Evolutionary conservation across 768 basidiomycete genomes (phyloP), one percentile per base, ranked within the genome.

Genomic region (Termitomyces titanicus): DNA sequence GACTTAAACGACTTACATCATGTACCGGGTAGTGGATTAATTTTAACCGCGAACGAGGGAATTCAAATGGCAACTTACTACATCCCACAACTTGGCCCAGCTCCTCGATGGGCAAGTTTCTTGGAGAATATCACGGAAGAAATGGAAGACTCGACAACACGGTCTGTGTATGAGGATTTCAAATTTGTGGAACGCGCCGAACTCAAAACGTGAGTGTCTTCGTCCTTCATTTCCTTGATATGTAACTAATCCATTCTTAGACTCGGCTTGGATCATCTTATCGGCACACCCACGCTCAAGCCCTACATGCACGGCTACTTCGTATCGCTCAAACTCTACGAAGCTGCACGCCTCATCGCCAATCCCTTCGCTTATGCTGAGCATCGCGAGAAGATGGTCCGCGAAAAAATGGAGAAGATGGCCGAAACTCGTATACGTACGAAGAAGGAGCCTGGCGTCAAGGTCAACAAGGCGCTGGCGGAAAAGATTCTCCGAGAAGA

Each of bases 251-350:
- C n/a, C 17, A 27, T 58, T 47, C 33, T 53, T 64, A 96, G 94
- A 34, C 85, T 99, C 58, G 92, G 94, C n/a, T 72, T 99, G 68
- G 90, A 94, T 61, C 93, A 96, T 68, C 91, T 99, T 63, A 75
- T 97, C 60, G 97, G 97, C 48, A 96, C 95, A 5, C 86, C 94
- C 20, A 85, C 90, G 17, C 90, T 98, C 78, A 96, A 96, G 71
- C 97, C 97, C 4, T 99, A 98, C 73, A 98, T 99, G 96, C 97
- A 99, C 71, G 97, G 97, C 40, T 98, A 95, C 83, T 98, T 99
- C 76, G 72, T 98, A 59, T 92, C 94, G 5, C 85, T 98, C 72
- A 92, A 94, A 64, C 83, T 98, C 5, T 98, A 98, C 75, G 92
- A 95, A 63, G 89, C 95, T 48, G 97, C 97, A 2, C 87, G 95